Conservation (phyloP, 257 asterid species). For the Rubia yunnanensis region DNA sequence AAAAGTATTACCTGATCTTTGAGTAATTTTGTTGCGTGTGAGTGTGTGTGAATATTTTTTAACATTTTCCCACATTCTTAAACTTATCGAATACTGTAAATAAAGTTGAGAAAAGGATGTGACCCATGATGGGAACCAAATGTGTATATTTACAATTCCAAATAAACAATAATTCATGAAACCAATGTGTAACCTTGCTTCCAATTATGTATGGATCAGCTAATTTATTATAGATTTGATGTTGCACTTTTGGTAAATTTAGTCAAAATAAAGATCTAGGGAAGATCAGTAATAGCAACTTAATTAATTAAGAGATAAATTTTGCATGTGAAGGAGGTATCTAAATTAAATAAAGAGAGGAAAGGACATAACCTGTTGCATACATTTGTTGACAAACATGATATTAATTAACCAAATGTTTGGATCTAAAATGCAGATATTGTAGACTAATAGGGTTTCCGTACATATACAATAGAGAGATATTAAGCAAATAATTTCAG, state of each 20-base stretch:
- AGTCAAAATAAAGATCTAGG: not conserved
- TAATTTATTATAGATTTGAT: not conserved
- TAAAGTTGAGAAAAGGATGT: slow-evolving; percentile 3
- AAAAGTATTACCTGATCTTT: not conserved
- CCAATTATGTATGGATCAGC: not conserved
- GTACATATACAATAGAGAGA: not conserved
- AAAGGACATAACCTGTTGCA: not conserved
- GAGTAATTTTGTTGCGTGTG: not conserved
- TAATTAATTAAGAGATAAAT: not conserved
- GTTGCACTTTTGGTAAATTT: not conserved
- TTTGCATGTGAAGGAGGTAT: too few relatives aligned
- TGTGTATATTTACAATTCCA: not conserved
- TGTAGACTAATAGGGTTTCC: too few relatives aligned
- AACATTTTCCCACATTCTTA: slow-evolving; percentile 6
- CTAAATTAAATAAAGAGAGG: not conserved
- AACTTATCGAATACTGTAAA: slow-evolving; percentile 4
- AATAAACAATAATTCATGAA: not conserved
- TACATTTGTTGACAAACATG: not conserved
- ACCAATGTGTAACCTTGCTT: not conserved
- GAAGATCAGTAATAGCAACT: not conserved
- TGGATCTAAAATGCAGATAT: not conserved
- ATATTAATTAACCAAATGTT: not conserved
- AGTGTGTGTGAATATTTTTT: not conserved
- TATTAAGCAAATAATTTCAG: too few relatives aligned
- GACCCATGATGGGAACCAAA: slow-evolving; percentile 11